These are phyloP conservation scores for Candida sojae DNA, from an alignment of 1,139 yeast genomes.

Conservation along the genomic window DNA sequence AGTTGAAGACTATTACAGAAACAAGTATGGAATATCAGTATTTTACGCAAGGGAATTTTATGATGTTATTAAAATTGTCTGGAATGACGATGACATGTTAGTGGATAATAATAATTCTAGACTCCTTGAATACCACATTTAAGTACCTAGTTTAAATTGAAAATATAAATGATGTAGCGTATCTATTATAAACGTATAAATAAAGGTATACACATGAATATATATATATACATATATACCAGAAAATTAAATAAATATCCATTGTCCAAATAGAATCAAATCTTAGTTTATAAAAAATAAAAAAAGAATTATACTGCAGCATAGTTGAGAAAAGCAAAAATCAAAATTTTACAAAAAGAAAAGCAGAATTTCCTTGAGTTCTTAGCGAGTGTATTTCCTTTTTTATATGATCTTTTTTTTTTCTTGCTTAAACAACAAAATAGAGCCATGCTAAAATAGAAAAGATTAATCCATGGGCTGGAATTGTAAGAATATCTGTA, in stretches of 20 bases:
- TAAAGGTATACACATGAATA: background rate
- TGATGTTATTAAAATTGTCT: slow-evolving; percentile 70
- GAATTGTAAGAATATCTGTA: background rate
- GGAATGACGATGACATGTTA: slow-evolving; percentile 55
- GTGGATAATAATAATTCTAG: slow-evolving; percentile 30
- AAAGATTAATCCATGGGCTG: background rate
- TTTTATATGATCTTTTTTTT: background rate
- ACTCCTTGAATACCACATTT: slow-evolving; percentile 42
- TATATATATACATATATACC: background rate
- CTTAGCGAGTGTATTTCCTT: background rate
- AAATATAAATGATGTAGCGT: background rate
- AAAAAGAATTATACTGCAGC: background rate
- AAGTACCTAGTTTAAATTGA: background rate
- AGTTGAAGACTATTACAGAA: slow-evolving; percentile 49
- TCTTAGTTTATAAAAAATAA: background rate
- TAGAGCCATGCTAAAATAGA: background rate
- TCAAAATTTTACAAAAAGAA: too few species aligned
- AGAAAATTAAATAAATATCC: background rate
- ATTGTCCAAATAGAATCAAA: background rate
- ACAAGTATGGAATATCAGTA: slow-evolving; percentile 57
- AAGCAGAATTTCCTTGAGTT: too few species aligned
- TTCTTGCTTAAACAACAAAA: background rate
- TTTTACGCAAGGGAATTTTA: slow-evolving; percentile 74
- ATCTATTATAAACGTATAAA: background rate
- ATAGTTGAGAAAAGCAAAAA: too few species aligned